A percentile compares a stretch with the other conserved stretches of the same genome.
These are phyloP conservation scores for Cladosporium sp. DNA, from an alignment of 2,329 filamentous ascomycete genomes.

Conservation along the genomic window DNA sequence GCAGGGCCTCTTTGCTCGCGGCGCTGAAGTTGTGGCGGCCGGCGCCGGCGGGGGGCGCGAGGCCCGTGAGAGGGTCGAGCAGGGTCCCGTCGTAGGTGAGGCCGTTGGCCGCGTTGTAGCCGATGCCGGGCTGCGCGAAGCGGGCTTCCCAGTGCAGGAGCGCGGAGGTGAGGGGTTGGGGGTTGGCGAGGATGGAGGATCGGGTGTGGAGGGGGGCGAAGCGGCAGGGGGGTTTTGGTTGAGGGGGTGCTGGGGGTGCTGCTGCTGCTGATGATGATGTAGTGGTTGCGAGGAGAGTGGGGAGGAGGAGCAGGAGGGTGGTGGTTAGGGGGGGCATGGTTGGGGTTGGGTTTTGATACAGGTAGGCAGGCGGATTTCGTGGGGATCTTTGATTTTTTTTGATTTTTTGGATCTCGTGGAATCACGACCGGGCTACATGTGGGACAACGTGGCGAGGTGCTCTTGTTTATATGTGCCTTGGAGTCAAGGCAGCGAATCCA, in stretches of 20 bases:
- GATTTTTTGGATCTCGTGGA: too few relatives aligned
- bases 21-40: constrained; percentile 35
- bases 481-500: too few relatives aligned
- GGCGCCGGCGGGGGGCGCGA: constrained; percentile 24
- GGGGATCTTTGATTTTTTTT: too few relatives aligned
- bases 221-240: constrained; percentile 17
- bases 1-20: constrained; percentile 35
- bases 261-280: too few relatives aligned
- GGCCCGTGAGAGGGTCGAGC: constrained; percentile 35
- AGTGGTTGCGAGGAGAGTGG: too few relatives aligned
- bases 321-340: too few relatives aligned
- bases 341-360: too few relatives aligned
- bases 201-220: constrained; percentile 21
- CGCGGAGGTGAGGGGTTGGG: constrained; percentile 32
- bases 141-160: constrained; percentile 39
- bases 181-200: constrained; percentile 25
- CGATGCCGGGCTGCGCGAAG: constrained; percentile 38
- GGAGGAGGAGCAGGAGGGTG: too few relatives aligned
- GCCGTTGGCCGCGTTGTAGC: constrained; percentile 38
- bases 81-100: constrained; percentile 39
- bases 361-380: too few relatives aligned
- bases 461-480: too few relatives aligned
- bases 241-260: not conserved
- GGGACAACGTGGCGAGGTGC: too few relatives aligned
- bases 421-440: too few relatives aligned